A percentile compares a stretch with the other conserved stretches of the same genome.
Conservation (phyloP, 352 stramenopile genomes). For the Hyaloperonospora brassicae region DNA sequence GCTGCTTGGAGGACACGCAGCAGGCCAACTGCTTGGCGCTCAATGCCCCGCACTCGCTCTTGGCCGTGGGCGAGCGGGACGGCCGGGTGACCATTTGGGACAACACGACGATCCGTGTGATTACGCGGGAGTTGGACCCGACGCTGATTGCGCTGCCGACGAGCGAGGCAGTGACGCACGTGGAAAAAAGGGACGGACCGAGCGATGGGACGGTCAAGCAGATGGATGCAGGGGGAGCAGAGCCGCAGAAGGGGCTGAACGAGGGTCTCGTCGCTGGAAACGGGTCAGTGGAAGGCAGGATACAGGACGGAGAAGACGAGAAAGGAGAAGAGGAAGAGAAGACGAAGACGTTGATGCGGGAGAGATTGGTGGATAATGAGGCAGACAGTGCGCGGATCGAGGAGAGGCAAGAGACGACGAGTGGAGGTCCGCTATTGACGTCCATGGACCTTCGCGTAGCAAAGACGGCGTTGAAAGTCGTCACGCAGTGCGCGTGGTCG, state of each 20-base stretch:
- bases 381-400: not conserved
- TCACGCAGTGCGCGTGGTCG: slow-evolving; percentile 56
- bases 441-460: slow-evolving; percentile 44
- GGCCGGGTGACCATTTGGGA: slow-evolving; percentile 80
- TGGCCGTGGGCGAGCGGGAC: slow-evolving; percentile 72
- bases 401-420: slow-evolving; percentile 17
- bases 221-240: not conserved
- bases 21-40: slow-evolving; percentile 64
- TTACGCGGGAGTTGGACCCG: slow-evolving; percentile 71
- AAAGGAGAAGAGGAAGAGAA: slow-evolving; percentile 37
- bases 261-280: not conserved
- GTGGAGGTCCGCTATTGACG: slow-evolving; percentile 22
- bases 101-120: slow-evolving; percentile 68
- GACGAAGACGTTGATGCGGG: slow-evolving; percentile 22
- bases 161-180: slow-evolving; percentile 9
- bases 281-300: not conserved
- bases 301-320: slow-evolving; percentile 4
- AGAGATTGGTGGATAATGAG: slow-evolving; percentile 7
- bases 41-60: slow-evolving; percentile 51
- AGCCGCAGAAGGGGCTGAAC: not conserved
- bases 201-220: not conserved
- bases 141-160: slow-evolving; percentile 44
- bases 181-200: not conserved
- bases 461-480: slow-evolving; percentile 51
- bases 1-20: slow-evolving; percentile 63